A percentile compares a stretch with the other conserved stretches of the same genome.
Evolutionary conservation across 805 yeast species (phyloP).

Genomic region (Starmerella bombi): DNA sequence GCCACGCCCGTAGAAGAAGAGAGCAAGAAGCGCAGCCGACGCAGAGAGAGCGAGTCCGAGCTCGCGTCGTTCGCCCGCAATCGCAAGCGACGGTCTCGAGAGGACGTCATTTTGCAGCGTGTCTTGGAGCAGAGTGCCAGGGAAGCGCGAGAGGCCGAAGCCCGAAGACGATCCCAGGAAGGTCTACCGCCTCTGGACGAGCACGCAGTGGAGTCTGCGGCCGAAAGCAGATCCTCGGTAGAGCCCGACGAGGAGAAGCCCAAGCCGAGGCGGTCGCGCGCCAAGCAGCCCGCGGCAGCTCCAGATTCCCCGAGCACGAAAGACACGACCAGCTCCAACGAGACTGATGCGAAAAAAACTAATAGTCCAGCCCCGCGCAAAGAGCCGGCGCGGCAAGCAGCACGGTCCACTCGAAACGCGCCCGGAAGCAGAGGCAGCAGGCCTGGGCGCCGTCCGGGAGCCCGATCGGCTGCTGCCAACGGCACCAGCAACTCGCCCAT

Average conservation of each 20-base stretch:
- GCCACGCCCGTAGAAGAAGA: background rate
- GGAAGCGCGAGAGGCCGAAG: conserved; percentile 23
- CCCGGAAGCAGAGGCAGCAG: no score
- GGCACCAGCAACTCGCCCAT: background rate
- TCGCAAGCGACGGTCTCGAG: conserved; percentile 26
- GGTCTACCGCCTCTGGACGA: conserved; percentile 4
- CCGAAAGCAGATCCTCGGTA: background rate
- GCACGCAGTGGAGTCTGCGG: background rate
- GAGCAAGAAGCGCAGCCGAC: conserved; percentile 3
- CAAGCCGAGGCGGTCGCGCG: background rate
- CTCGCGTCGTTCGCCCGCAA: conserved; percentile 3
- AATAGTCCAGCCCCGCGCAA: no score
- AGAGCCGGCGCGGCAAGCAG: background rate
- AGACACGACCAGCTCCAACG: background rate
- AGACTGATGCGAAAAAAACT: background rate
- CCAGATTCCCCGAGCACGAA: background rate
- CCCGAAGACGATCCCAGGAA: conserved; percentile 11
- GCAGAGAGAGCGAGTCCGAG: conserved; percentile 2
- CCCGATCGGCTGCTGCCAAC: background rate
- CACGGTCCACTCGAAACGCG: background rate
- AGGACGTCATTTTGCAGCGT: conserved; percentile 30
- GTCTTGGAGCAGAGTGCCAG: conserved; percentile 31
- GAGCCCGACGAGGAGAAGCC: background rate
- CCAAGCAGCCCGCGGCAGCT: background rate
- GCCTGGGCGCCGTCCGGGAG: background rate